Percentiles rank a stretch among this genome's conserved stretches.
Evolutionary conservation across 139 green algal species (phyloP).

Genomic region (Chlamydomonas sp.): DNA sequence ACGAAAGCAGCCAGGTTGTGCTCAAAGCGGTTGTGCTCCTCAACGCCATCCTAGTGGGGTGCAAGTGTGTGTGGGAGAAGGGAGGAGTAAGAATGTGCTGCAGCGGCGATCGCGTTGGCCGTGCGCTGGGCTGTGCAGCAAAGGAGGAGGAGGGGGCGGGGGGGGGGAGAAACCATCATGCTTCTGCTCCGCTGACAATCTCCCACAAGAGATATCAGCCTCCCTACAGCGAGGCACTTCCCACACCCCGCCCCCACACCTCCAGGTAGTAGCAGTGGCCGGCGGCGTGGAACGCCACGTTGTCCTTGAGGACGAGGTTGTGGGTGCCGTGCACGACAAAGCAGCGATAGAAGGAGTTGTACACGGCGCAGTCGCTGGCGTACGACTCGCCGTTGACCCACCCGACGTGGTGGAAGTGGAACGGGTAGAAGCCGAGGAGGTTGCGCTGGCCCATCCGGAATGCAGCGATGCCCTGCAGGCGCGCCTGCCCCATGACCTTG

Average conservation of each 20-base stretch:
- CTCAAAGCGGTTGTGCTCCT: constrained; percentile 53
- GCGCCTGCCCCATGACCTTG: constrained; percentile 30
- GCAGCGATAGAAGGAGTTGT: constrained; percentile 30
- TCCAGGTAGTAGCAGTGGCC: constrained; percentile 37
- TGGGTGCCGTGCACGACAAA: constrained; percentile 40
- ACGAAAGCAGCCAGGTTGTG: constrained; percentile 51
- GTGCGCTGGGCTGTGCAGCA: no score
- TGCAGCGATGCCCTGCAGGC: constrained; percentile 36
- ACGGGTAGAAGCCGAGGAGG: constrained; percentile 46
- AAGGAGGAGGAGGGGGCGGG: no score
- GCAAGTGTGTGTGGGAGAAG: no score
- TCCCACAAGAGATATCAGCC: no score
- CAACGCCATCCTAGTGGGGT: no score
- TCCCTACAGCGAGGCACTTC: no score
- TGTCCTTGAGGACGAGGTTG: constrained; percentile 29
- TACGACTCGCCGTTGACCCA: constrained; percentile 16
- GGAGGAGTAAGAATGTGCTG: no score
- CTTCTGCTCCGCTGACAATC: no score
- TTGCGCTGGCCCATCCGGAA: constrained; percentile 48
- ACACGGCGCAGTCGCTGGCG: constrained; percentile 40
- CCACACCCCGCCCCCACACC: no score
- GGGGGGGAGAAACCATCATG: no score
- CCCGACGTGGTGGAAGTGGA: constrained; percentile 45
- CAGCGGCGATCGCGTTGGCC: no score
- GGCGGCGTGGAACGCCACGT: constrained; percentile 42